These are phyloP conservation scores for Inosperma sp. DNA, from an alignment of 768 basidiomycete genomes.

Conservation along the genomic window DNA sequence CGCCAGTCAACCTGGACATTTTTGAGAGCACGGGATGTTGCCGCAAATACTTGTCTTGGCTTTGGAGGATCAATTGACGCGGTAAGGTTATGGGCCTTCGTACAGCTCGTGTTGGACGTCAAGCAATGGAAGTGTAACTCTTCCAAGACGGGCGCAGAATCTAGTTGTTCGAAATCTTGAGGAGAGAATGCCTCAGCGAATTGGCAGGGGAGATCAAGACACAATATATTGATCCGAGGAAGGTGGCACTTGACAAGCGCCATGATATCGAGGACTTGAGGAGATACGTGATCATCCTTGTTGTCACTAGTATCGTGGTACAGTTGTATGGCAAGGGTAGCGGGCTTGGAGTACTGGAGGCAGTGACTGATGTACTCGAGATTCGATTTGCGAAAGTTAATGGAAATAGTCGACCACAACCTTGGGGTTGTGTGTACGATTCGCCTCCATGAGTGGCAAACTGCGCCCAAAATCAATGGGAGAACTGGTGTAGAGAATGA, in stretches of 20 bases:
- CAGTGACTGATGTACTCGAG: not conserved
- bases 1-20: not conserved
- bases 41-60: not conserved
- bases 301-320: not conserved
- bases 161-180: not conserved
- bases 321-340: not conserved
- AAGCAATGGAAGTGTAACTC: not conserved
- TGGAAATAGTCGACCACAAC: not conserved
- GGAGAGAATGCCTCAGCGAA: not conserved
- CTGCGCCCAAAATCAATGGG: not conserved
- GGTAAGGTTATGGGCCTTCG: not conserved
- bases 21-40: no score
- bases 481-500: not conserved
- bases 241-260: not conserved
- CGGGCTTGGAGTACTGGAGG: not conserved
- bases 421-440: not conserved
- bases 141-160: not conserved
- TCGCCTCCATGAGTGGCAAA: not conserved
- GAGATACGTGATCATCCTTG: not conserved
- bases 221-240: not conserved
- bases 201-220: not conserved
- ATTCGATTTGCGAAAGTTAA: not conserved
- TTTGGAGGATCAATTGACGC: not conserved
- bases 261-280: not conserved
- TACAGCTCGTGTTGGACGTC: not conserved